Evolutionary conservation across 768 basidiomycete genomes (phyloP), one percentile per base, ranked within the genome.

Genomic region (Suillus subaureus): DNA sequence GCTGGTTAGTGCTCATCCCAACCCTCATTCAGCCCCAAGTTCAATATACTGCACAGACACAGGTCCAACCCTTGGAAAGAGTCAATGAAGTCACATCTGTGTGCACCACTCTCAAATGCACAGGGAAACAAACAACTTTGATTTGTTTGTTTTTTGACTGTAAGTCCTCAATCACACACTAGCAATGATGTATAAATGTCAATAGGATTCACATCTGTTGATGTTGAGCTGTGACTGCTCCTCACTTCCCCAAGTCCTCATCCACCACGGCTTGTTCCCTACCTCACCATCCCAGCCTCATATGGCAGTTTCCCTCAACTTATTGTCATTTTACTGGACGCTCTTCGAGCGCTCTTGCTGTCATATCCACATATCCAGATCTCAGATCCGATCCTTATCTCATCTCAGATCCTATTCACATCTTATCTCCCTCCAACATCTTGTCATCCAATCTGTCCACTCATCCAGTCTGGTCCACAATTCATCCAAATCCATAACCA

Each of bases 261-360:
- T 80, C 4, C 37, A 63, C 7, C 61, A 74, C 57, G 75, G 80
- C 2, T 62, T 80, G 3, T 82, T 81, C 55, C 80, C 79, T 1
- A 75, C 31, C 7, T 73, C 47, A 67, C 79, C 40, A 0, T 61
- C 65, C 6, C 67, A 70, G 37, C 70, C 74, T 1, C 61, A 58
- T 2, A 65, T 71, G 52, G 68, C 66, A 0, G 64, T 74, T 15
- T 74, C 73, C 0, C 66, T 79, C 3, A 70, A 78, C 6, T 67
- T 80, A 0, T 64, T 80, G 0, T 66, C 75, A 1, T 79, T 80
- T 61, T 80, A 79, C 62, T 63, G 52, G 0, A 70, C 74, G 2
- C 65, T 80, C 1, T 82, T 81, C 49, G 74, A 81, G 62, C 67
- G 71, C 0, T 79, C 80, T 0, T n/a, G n/a, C n/a, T n/a, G n/a